Percentiles rank a stretch among this genome's conserved stretches.
Evolutionary conservation across 2,329 filamentous ascomycete genomes (phyloP).

Genomic region (Apiospora saccharicola): DNA sequence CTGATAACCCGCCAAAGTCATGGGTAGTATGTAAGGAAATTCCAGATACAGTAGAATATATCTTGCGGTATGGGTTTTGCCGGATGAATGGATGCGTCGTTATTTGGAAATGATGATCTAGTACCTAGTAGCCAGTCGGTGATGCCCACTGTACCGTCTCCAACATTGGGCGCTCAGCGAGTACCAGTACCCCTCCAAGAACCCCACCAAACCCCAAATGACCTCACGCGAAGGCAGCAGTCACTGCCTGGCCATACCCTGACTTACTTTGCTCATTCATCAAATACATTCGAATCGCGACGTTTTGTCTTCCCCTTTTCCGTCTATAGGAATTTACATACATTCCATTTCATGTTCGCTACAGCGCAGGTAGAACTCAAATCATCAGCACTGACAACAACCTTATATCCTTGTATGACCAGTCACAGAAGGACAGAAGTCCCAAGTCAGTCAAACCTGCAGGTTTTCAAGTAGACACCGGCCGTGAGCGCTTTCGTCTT

Average conservation of each 20-base stretch:
- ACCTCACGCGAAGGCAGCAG: background rate
- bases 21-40: background rate
- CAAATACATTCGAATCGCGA: background rate
- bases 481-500: too few relatives aligned
- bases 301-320: background rate
- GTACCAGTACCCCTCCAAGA: background rate
- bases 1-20: background rate
- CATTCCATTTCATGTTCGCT: background rate
- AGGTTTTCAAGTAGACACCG: background rate
- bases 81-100: background rate
- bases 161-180: background rate
- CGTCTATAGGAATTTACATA: background rate
- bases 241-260: background rate
- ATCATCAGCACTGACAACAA: background rate
- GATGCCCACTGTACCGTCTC: background rate
- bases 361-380: background rate
- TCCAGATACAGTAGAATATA: background rate
- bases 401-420: background rate
- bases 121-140: background rate
- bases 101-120: background rate
- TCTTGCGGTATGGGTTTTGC: background rate
- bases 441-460: background rate
- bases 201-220: background rate
- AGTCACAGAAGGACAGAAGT: background rate
- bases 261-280: background rate